Base-by-base conservation (phyloP, 2,329 filamentous ascomycete genomes). In the Fusarium newnesense region DNA sequence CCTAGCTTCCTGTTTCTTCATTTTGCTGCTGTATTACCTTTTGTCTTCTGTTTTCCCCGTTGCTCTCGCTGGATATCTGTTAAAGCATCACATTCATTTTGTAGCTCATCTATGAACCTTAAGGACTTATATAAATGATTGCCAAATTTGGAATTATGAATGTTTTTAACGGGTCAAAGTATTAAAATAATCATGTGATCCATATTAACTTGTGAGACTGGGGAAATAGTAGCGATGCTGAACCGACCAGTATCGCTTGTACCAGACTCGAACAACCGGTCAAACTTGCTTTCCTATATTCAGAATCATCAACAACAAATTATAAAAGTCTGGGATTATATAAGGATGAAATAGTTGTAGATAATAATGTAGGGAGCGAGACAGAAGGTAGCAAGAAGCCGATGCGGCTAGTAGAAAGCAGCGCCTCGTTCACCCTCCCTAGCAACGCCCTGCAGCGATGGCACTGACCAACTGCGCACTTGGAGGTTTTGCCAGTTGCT, bases 1-100 rank as follows among this genome's bases (percentile, higher is more conserved):
- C 0, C 11, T 9, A 9, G 6, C 1, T 0, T 19, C 1, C 2
- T 19, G 0, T 0, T 13, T 3, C 16, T 6, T 2, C 9, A 26
- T 13, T 1, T 36, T 19, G 3, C 16, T 39, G 5, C 13, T 13
- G 2, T 4, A 8, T n/a, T 8, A 12, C 1, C 9, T 39, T 9
- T 1, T 9, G 18, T 5, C 15, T 2, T 0, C 7, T 15, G 2
- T 28, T 36, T 16, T 0, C 3, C 12, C 19, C 19, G 18, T 21
- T 1, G 1, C 3, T 16, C 11, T 12, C 7, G 8, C 21, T 37
- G 18, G 1, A 4, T 28, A 12, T 28, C 9, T n/a, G 2, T 8
- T 4, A 7, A 12, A 1, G 2, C 19, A 2, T 9, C 5, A n/a
- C 24, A 21, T 9, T 53, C 19, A 9, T 53, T 50, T 3, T 2